Evolutionary conservation across 768 basidiomycete species (phyloP), one percentile per base, ranked within the genome.

Genomic region (Cantharellus cinnabarinus): DNA sequence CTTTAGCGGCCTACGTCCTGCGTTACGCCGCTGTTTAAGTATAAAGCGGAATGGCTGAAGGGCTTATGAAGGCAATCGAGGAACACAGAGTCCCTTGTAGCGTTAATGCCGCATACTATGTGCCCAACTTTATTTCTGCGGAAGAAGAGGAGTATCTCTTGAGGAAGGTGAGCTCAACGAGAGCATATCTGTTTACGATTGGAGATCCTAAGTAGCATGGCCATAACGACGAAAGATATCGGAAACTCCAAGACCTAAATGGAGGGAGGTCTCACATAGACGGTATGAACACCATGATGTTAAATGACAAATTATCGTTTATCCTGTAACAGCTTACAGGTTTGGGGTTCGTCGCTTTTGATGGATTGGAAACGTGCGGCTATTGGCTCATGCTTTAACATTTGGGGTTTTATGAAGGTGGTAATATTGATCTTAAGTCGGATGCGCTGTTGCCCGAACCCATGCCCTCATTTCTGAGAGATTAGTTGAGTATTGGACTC

Each of bases 141-240:
- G 78, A 81, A 38, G 89, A 94, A 70, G 89, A 94, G 66, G 71
- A 73, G 42, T 84, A 85, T 67, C 70, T 93, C 42, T 71, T 85
- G 60, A 76, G 82, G 59, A 91, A 91, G 76, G 89, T 82, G 63
- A 50, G 69, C 14, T 55, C 54, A 59, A 41, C 56, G 53, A 38
- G 42, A 44, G 53, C 61, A 41, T 58, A 56, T 40, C 56, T 56
- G 52, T 41, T 50, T 58, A 57, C 42, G 55, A 58, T 51, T 42
- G 40, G 15, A 5, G 41, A 58, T 61, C 50, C 4, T 20, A 38
- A 60, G 4, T 50, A 7, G 38, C 35, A 10, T 14, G 44, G 10
- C 10, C 29, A 29, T 29, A 48, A 10, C 44, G 10, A 48, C 44
- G 44, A 48, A 37, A 93, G 90, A 87, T 93, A 61, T 66, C 70